These are phyloP conservation scores for Mycosarcoma mackinlayi DNA, from an alignment of 1,284 basidiomycete genomes.

Conservation along the genomic window DNA sequence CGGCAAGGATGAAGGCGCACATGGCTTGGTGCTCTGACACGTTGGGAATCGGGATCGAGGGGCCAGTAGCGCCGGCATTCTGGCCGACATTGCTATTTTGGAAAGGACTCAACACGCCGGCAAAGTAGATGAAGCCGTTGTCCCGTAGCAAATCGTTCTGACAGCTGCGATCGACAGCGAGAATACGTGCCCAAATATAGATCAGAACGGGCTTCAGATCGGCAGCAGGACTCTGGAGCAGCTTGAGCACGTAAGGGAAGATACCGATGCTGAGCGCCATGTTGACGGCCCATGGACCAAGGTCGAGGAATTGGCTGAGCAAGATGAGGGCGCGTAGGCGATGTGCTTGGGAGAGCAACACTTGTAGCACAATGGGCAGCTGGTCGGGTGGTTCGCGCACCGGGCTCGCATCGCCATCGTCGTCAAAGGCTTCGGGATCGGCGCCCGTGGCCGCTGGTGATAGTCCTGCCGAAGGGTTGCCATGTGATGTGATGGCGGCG, in stretches of 20 bases:
- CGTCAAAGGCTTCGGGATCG: conserved; percentile 68
- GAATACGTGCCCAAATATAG: conserved; percentile 97
- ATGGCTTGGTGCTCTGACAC: conserved; percentile 96
- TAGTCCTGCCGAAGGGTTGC: conserved; percentile 42
- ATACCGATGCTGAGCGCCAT: conserved; percentile 97
- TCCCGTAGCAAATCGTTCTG: conserved; percentile 90
- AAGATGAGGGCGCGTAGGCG: conserved; percentile 93
- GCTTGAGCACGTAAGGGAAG: conserved; percentile 97
- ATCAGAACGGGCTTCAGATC: conserved; percentile 97
- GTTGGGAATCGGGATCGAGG: conserved; percentile 77
- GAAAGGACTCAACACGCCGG: conserved; percentile 63
- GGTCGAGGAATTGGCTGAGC: conserved; percentile 96
- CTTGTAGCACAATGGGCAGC: conserved; percentile 95
- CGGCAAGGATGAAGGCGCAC: conserved; percentile 97
- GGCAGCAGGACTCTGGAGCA: conserved; percentile 91
- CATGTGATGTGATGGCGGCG: conserved; percentile 46
- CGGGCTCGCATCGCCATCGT: conserved; percentile 72
- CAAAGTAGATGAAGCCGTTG: conserved; percentile 67
- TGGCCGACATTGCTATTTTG: conserved; percentile 32
- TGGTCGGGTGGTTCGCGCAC: conserved; percentile 86
- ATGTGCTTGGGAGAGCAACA: conserved; percentile 94
- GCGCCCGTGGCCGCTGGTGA: conserved; percentile 39
- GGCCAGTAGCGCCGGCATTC: conserved; percentile 66
- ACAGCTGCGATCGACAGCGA: conserved; percentile 92
- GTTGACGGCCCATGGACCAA: conserved; percentile 98